Conservation (phyloP, 805 yeast genomes). For the Zygotorulaspora danielsina region DNA sequence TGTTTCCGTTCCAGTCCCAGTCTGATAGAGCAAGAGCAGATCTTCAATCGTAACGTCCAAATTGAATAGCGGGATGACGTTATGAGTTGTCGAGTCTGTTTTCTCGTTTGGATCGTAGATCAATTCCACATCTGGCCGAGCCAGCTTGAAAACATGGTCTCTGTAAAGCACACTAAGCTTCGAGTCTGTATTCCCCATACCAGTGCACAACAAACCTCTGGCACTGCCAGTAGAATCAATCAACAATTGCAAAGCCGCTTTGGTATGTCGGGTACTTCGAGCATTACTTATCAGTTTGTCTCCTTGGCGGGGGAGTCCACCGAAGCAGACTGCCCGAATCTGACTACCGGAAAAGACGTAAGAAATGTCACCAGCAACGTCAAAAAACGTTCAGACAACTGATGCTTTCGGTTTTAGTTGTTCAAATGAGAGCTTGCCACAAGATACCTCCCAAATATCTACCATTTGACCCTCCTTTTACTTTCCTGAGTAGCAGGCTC, state of each 20-base stretch:
- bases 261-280: neutral
- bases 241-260: neutral
- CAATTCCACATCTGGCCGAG: conserved; percentile 14
- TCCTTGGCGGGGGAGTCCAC: too few relatives aligned
- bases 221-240: neutral
- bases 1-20: neutral
- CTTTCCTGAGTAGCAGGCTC: too few relatives aligned
- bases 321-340: too few relatives aligned
- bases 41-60: conserved; percentile 28
- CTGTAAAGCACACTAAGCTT: conserved; percentile 47
- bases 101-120: neutral
- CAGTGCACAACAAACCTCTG: neutral
- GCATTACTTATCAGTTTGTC: neutral
- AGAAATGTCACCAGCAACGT: too few relatives aligned
- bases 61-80: conserved; percentile 6
- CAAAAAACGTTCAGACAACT: too few relatives aligned
- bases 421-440: too few relatives aligned
- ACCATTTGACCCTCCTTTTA: too few relatives aligned
- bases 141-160: conserved; percentile 41
- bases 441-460: too few relatives aligned
- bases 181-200: conserved; percentile 75
- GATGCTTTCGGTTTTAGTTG: too few relatives aligned
- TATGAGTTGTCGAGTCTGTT: conserved; percentile 25
- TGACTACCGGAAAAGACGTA: too few relatives aligned
- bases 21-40: conserved; percentile 30